Percentiles rank a stretch among this genome's conserved stretches.
Evolutionary conservation across 441 rosid genomes (phyloP).

Genomic region (Populus hybrid): DNA sequence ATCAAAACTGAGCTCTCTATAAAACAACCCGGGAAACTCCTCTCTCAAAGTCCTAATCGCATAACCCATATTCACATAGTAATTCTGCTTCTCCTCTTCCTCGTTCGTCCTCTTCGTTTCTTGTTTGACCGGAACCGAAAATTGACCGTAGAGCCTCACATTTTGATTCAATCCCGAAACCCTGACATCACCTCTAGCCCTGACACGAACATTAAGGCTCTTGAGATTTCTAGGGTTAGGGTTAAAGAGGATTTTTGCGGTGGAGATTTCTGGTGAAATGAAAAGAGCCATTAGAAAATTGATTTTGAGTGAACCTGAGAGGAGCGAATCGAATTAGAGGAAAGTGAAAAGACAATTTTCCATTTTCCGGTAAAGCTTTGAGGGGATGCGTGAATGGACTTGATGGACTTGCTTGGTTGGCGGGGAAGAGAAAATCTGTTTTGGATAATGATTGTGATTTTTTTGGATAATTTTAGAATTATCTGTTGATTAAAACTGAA

Average conservation of each 20-base stretch:
- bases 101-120: constrained; percentile 37
- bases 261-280: constrained; percentile 45
- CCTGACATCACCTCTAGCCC: constrained; percentile 21
- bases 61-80: constrained; percentile 70
- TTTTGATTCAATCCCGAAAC: constrained; percentile 37
- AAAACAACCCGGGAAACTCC: constrained; percentile 62
- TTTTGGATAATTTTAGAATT: constrained; percentile 28
- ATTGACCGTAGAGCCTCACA: constrained; percentile 40
- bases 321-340: background rate
- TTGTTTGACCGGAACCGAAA: constrained; percentile 57
- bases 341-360: background rate
- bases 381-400: background rate
- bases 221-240: constrained; percentile 27
- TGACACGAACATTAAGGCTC: constrained; percentile 23
- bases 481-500: background rate
- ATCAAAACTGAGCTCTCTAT: constrained; percentile 60
- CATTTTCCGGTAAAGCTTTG: constrained; percentile 15
- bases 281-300: constrained; percentile 45
- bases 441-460: constrained; percentile 10
- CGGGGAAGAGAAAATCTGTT: constrained; percentile 7
- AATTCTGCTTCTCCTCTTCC: constrained; percentile 69
- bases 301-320: background rate
- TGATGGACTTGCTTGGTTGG: background rate
- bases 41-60: constrained; percentile 78
- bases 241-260: constrained; percentile 26